These are phyloP conservation scores for Paralagenidium karlingii DNA, from an alignment of 352 stramenopile species.

Conservation along the genomic window DNA sequence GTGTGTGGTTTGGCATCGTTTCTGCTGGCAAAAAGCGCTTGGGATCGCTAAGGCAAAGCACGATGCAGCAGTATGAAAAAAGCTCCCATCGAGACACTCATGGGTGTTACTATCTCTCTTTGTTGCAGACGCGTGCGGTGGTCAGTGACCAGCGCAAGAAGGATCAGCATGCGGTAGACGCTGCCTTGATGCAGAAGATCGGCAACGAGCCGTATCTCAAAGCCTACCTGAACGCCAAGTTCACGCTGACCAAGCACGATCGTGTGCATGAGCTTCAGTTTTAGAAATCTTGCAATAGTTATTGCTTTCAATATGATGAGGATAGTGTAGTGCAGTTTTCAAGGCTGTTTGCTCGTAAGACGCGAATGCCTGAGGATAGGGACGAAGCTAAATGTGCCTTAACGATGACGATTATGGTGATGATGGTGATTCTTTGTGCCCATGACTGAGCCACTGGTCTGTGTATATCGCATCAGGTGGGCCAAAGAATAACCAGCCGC, in stretches of 20 bases:
- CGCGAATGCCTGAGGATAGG: no score
- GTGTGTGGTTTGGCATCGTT: not conserved
- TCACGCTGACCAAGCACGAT: slow-evolving; percentile 89
- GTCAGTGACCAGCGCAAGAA: slow-evolving; percentile 91
- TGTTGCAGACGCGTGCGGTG: slow-evolving; percentile 31
- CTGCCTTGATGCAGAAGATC: slow-evolving; percentile 47
- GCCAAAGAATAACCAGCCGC: no score
- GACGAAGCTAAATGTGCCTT: no score
- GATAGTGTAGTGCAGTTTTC: no score
- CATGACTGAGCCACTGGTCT: no score
- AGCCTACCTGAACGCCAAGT: slow-evolving; percentile 91
- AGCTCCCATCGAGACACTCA: slow-evolving; percentile 10
- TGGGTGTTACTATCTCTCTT: slow-evolving; percentile 1
- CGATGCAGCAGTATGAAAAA: no score
- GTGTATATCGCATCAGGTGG: no score
- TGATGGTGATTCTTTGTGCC: no score
- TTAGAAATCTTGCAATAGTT: no score
- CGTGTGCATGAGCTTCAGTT: slow-evolving; percentile 96
- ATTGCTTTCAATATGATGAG: no score
- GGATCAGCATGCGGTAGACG: slow-evolving; percentile 94
- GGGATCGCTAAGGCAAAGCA: slow-evolving; percentile 46
- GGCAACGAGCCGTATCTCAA: slow-evolving; percentile 80
- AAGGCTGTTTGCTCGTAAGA: no score
- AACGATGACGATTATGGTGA: no score
- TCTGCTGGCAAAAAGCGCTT: slow-evolving; percentile 20